A percentile compares a stretch with the other conserved stretches of the same genome.
These are phyloP conservation scores for Bimuria novae-zelandiae DNA, from an alignment of 2,329 filamentous ascomycete genomes.

Conservation along the genomic window DNA sequence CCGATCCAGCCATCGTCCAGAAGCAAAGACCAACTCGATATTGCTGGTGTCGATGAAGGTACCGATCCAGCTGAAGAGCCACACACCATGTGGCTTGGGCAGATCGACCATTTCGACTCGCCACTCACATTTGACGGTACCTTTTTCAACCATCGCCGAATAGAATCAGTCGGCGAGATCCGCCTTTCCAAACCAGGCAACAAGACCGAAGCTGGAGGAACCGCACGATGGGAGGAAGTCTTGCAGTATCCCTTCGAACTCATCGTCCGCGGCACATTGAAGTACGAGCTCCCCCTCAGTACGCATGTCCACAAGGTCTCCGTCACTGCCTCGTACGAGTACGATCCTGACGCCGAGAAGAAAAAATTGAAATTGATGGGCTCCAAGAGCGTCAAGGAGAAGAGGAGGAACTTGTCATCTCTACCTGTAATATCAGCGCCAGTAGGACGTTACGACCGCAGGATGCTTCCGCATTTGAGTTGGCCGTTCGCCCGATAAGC, in stretches of 20 bases:
- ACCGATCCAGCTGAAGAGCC: slow-evolving; percentile 69
- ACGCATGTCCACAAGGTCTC: slow-evolving; percentile 59
- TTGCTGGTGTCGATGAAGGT: slow-evolving; percentile 53
- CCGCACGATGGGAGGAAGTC: slow-evolving; percentile 86
- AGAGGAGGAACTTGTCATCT: slow-evolving; percentile 15
- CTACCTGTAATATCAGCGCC: slow-evolving; percentile 31
- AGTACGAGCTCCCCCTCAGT: slow-evolving; percentile 71
- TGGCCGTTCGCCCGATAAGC: slow-evolving; percentile 19
- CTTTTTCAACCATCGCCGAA: slow-evolving; percentile 75
- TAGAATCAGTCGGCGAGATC: slow-evolving; percentile 79
- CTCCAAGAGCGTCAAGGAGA: slow-evolving; percentile 10
- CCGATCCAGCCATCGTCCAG: slow-evolving; percentile 19
- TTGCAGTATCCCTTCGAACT: slow-evolving; percentile 91
- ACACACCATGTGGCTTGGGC: slow-evolving; percentile 90
- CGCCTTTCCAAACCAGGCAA: slow-evolving; percentile 85
- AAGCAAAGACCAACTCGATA: slow-evolving; percentile 10
- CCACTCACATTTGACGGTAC: slow-evolving; percentile 88
- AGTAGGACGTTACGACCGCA: slow-evolving; percentile 36
- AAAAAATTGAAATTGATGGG: slow-evolving; percentile 31
- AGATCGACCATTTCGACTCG: slow-evolving; percentile 84
- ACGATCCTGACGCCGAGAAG: slow-evolving; percentile 43
- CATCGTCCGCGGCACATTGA: slow-evolving; percentile 86
- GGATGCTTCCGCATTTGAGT: slow-evolving; percentile 21
- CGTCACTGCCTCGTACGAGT: slow-evolving; percentile 47
- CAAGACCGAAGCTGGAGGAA: slow-evolving; percentile 79